Conservation (phyloP, 2,329 filamentous ascomycete species). For the Botrytis porri region DNA sequence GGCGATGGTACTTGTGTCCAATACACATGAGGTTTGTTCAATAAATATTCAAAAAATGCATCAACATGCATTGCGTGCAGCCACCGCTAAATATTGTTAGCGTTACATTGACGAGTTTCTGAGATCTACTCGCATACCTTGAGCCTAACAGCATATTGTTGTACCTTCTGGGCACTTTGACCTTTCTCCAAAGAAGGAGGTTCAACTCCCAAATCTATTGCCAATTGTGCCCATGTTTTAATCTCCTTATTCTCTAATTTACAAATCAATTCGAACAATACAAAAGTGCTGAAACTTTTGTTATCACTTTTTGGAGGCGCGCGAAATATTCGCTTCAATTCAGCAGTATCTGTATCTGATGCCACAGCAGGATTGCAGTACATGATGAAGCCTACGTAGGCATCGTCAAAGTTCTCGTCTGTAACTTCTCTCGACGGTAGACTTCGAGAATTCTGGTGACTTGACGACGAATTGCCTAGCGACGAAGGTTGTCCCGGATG, state of each 20-base stretch:
- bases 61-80: constrained; percentile 96
- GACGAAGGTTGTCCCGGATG: constrained; percentile 17
- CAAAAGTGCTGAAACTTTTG: constrained; percentile 77
- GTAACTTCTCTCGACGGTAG: constrained; percentile 68
- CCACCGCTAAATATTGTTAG: constrained; percentile 63
- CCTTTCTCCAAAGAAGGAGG: constrained; percentile 77
- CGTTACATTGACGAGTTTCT: constrained; percentile 3
- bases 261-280: constrained; percentile 73
- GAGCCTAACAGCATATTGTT: constrained; percentile 87
- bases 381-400: constrained; percentile 81
- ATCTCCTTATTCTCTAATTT: constrained; percentile 79
- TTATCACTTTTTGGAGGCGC: constrained; percentile 82
- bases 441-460: constrained; percentile 22
- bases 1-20: constrained; percentile 71
- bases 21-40: constrained; percentile 75
- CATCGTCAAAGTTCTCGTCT: constrained; percentile 70
- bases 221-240: constrained; percentile 89
- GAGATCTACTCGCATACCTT: constrained; percentile 60
- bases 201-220: constrained; percentile 83
- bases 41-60: constrained; percentile 88
- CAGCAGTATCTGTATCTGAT: constrained; percentile 63
- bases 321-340: constrained; percentile 72
- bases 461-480: constrained; percentile 1
- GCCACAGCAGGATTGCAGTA: constrained; percentile 86
- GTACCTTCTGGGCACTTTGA: constrained; percentile 88